Evolutionary conservation across 2,329 filamentous ascomycete species (phyloP).

Genomic region (Claviceps citrina): DNA sequence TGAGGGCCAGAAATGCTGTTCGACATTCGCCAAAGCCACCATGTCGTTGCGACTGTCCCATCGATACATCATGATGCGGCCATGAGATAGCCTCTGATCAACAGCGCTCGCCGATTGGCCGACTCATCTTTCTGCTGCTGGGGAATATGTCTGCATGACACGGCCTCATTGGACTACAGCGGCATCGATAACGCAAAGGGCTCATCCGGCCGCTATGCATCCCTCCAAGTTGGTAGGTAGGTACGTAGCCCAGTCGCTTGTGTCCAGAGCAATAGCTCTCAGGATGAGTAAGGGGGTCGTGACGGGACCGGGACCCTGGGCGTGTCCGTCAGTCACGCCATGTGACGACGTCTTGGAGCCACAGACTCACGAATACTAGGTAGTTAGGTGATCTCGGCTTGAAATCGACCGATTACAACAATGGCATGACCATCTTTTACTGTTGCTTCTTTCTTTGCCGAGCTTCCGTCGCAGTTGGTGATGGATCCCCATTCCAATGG

Average conservation of each 20-base stretch:
- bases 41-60: no score
- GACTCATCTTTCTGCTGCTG: no score
- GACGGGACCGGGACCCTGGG: background rate
- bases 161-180: no score
- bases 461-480: conserved; percentile 38
- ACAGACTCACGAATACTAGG: background rate
- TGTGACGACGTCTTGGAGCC: no score
- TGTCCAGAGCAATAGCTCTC: background rate
- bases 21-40: no score
- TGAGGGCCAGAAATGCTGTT: no score
- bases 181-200: background rate
- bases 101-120: no score
- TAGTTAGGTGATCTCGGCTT: conserved; percentile 5
- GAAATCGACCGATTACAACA: conserved; percentile 25
- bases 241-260: no score
- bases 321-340: background rate
- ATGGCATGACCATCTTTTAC: conserved; percentile 34
- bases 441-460: conserved; percentile 33
- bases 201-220: background rate
- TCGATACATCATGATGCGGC: no score
- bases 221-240: background rate
- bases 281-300: background rate
- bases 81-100: no score
- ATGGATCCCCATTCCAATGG: conserved; percentile 33
- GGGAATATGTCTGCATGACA: no score